Conservation (phyloP, 768 basidiomycete species). For the Phaeotremella fagi region DNA sequence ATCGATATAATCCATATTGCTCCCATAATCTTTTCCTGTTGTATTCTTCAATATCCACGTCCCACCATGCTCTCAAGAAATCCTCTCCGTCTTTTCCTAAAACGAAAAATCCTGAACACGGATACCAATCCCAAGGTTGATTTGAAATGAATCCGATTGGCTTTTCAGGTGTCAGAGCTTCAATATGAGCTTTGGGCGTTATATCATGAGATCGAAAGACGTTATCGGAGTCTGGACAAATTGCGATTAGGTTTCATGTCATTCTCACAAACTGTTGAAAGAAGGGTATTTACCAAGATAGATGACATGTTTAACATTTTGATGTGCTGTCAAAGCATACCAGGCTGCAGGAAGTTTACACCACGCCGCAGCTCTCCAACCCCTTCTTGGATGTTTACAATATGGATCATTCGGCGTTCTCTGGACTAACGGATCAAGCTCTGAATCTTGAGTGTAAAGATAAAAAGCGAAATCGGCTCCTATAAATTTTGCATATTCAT, state of each 20-base stretch:
- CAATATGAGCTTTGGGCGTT: neutral
- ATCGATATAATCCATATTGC: neutral
- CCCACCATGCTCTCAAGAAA: neutral
- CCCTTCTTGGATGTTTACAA: neutral
- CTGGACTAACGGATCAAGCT: neutral
- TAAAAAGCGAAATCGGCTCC: neutral
- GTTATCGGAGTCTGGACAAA: neutral
- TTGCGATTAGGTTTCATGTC: neutral
- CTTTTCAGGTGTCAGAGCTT: neutral
- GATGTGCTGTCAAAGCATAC: neutral
- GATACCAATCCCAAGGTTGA: neutral
- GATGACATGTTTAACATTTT: neutral
- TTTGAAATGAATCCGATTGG: neutral
- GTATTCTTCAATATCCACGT: neutral
- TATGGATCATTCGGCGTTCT: neutral
- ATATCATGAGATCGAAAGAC: too few species aligned
- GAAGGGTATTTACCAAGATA: neutral
- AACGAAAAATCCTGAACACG: neutral
- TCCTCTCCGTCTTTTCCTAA: neutral
- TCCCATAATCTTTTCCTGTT: neutral
- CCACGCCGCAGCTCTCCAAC: neutral
- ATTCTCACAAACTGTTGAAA: neutral
- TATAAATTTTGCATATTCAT: neutral
- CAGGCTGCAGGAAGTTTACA: neutral
- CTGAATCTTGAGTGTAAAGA: neutral